Evolutionary conservation across 2,329 filamentous ascomycete species (phyloP), one percentile per base, ranked within the genome.

Genomic region (Iodosphaeria phyllophila): DNA sequence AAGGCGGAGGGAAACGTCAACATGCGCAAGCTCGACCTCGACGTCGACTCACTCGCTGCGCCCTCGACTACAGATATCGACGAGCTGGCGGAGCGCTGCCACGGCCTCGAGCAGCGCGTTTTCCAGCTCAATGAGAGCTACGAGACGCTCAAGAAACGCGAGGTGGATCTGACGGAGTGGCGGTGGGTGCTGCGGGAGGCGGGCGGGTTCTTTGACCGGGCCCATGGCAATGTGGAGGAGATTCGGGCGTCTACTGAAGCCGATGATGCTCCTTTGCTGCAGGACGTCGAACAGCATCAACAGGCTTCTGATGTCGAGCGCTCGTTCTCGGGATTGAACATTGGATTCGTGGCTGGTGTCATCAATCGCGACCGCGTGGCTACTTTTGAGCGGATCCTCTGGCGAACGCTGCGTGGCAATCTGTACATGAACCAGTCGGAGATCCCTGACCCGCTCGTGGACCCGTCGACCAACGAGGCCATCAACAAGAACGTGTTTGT

Each of bases 341-440:
- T 98, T 46, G 89, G 89, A 7, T 98, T 98, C 42, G 86, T 98
- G 26, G 79, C 89, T 27, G 89, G 89, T 52, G 89, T 95, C 39
- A 95, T 98, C 40, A 70, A 79, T 18, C 72, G 89, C 27, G 86
- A 95, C 44, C 74, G 86, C 25, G 86, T 98, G 31, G 84, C 75
- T 9, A 79, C 86, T 14, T 98, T 98, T 46, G 91, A 98, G 57
- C 76, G 89, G 30, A 98, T 98, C 38, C 63, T 98, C 25, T 98
- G 89, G 89, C 73, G 89, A 42, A 93, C 91, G 1, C 69, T 98
- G 20, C 82, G 89, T 49, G 89, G 89, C 42, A 98, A 98, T 52
- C 59, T 98, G 34, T 98, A 95, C 64, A 98, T 98, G 89, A 98
- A 98, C 55, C 91, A 98, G 59, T 86, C 86, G 20, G 89, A 98